phyloP scores from a whole-genome alignment of 768 basidiomycete species.

The Leucosporidium creatinivorum region DNA sequence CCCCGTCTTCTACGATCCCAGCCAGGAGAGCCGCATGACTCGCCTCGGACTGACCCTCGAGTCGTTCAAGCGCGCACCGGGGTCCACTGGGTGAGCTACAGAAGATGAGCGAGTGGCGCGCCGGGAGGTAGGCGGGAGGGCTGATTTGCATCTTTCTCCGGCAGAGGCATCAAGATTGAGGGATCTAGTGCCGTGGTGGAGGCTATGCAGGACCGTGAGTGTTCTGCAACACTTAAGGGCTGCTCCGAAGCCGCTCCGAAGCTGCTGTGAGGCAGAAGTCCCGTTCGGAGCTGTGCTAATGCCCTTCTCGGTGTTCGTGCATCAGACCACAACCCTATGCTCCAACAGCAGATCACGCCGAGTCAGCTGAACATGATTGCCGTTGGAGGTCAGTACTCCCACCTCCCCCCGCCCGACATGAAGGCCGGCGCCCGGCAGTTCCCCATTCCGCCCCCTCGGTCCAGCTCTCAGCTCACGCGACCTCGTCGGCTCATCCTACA shows the following conservation, averaged over 20 bases:
- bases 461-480: no score
- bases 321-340: conserved; percentile 28
- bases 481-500: conserved; percentile 37
- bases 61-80: conserved; percentile 44
- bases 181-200: conserved; percentile 21
- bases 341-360: conserved; percentile 43
- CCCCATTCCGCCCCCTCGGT: background rate
- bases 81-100: conserved; percentile 34
- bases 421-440: background rate
- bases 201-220: conserved; percentile 9
- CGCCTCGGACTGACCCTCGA: conserved; percentile 41
- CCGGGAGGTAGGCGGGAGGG: background rate
- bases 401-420: background rate
- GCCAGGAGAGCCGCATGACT: conserved; percentile 39
- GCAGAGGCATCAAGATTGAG: conserved; percentile 11
- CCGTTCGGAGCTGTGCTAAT: no score
- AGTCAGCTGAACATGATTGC: conserved; percentile 40
- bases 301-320: background rate
- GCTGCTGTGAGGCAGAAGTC: no score
- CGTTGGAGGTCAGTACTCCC: background rate
- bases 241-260: no score
- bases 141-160: no score
- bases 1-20: conserved; percentile 39
- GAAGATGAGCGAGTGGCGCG: background rate
- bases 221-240: no score